These are phyloP conservation scores for Omphalea diandra DNA, from an alignment of 441 rosid species.

Conservation along the genomic window DNA sequence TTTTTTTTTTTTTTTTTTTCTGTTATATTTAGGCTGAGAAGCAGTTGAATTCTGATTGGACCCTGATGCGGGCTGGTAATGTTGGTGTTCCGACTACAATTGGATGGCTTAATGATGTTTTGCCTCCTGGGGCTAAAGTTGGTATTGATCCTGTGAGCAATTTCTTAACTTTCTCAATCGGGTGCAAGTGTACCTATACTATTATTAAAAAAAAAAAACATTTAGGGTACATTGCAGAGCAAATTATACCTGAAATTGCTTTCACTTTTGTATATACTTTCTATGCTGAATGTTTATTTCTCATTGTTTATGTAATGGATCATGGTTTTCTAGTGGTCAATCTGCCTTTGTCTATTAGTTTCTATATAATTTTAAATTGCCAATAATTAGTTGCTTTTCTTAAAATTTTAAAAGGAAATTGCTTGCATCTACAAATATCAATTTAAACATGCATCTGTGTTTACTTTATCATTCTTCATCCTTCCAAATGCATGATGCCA, in stretches of 20 bases:
- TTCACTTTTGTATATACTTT: not conserved
- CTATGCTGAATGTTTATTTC: not conserved
- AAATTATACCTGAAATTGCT: not conserved
- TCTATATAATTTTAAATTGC: not conserved
- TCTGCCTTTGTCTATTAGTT: not conserved
- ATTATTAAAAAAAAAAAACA: too few species aligned
- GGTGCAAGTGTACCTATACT: too few species aligned
- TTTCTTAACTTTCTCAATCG: slow-evolving; percentile 39
- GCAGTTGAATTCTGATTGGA: slow-evolving; percentile 82
- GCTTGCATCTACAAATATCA: not conserved
- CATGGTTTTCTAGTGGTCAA: not conserved
- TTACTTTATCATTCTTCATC: slow-evolving; percentile 12
- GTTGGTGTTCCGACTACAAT: slow-evolving; percentile 74
- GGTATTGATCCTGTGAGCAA: slow-evolving; percentile 94
- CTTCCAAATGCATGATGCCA: slow-evolving; percentile 40
- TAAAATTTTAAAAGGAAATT: not conserved
- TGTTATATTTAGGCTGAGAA: slow-evolving; percentile 69
- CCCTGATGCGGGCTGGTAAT: slow-evolving; percentile 92
- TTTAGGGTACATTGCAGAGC: too few species aligned
- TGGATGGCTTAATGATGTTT: slow-evolving; percentile 87
- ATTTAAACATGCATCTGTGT: not conserved
- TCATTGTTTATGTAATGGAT: not conserved
- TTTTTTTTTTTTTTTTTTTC: slow-evolving; percentile 1
- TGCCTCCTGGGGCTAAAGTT: slow-evolving; percentile 85
- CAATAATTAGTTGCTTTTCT: not conserved